Conservation (phyloP, 148 eudicot species). For the Amaranthus palmeri region DNA sequence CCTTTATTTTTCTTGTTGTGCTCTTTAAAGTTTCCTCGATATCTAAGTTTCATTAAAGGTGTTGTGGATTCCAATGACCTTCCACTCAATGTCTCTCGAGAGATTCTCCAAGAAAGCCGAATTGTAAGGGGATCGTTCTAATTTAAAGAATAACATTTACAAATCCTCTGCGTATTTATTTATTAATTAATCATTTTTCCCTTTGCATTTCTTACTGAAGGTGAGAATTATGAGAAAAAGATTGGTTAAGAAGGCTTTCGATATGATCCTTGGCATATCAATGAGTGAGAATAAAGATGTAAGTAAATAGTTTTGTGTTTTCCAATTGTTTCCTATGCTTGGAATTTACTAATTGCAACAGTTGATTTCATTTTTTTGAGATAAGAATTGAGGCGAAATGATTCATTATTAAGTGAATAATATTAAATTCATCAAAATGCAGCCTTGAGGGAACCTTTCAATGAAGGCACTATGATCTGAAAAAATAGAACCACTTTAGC, state of each 20-base stretch:
- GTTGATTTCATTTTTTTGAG: no score
- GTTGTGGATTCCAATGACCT: constrained; percentile 96
- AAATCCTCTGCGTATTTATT: neutral
- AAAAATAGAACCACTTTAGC: no score
- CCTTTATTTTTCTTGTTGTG: neutral
- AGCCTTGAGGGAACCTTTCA: no score
- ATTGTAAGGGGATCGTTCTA: constrained; percentile 52
- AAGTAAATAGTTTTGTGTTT: constrained; percentile 18
- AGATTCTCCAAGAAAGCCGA: constrained; percentile 97
- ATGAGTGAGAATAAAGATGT: constrained; percentile 88
- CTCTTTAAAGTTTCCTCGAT: constrained; percentile 68
- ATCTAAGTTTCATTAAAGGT: constrained; percentile 89
- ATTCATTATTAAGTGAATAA: no score
- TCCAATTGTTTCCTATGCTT: neutral
- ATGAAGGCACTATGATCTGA: no score
- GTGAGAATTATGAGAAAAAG: constrained; percentile 90
- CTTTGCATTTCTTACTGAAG: constrained; percentile 30
- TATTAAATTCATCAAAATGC: no score
- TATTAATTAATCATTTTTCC: neutral
- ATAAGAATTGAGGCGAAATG: no score
- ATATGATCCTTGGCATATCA: constrained; percentile 90
- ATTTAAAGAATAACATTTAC: neutral
- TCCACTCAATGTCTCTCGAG: constrained; percentile 95
- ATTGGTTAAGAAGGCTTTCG: constrained; percentile 89
- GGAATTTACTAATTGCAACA: neutral